A percentile compares a stretch with the other conserved stretches of the same genome.
Conservation (phyloP, 2,329 filamentous ascomycete species). For the Periconia macrospinosa region DNA sequence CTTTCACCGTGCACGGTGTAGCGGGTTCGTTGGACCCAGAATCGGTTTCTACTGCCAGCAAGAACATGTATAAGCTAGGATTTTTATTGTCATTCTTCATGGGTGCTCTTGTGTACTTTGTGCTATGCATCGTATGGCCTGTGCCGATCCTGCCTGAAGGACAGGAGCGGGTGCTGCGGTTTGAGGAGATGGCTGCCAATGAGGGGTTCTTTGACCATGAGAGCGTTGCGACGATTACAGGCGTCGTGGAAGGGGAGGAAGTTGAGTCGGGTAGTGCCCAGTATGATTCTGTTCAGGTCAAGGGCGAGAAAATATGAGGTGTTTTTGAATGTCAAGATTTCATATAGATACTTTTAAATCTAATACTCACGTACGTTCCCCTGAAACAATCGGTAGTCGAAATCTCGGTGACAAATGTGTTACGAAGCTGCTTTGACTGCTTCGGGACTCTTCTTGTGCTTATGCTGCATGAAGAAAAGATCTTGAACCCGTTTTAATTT, state of each 20-base stretch:
- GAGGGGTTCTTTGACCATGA: conserved; percentile 22
- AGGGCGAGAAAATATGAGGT: too few relatives aligned
- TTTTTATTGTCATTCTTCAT: conserved; percentile 12
- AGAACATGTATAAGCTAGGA: conserved; percentile 42
- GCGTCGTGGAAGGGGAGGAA: conserved; percentile 17
- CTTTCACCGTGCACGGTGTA: conserved; percentile 38
- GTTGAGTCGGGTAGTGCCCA: background rate
- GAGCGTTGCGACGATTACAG: conserved; percentile 15
- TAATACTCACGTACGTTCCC: too few relatives aligned
- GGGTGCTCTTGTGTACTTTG: conserved; percentile 17
- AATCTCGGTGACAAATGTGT: too few relatives aligned
- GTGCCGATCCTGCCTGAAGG: conserved; percentile 6
- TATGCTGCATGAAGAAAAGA: too few relatives aligned
- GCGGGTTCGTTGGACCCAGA: conserved; percentile 33
- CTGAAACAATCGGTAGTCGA: too few relatives aligned
- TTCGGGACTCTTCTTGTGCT: too few relatives aligned
- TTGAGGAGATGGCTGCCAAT: conserved; percentile 17
- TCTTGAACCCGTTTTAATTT: too few relatives aligned
- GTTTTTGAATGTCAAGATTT: too few relatives aligned
- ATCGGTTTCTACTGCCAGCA: conserved; percentile 32
- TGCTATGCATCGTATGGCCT: too few relatives aligned
- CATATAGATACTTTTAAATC: too few relatives aligned
- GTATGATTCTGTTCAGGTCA: too few relatives aligned
- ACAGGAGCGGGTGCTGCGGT: conserved; percentile 9
- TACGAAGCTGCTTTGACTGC: too few relatives aligned